Base-by-base conservation (phyloP, 495 filamentous ascomycete species). In the Stereocaulon alpinum region DNA sequence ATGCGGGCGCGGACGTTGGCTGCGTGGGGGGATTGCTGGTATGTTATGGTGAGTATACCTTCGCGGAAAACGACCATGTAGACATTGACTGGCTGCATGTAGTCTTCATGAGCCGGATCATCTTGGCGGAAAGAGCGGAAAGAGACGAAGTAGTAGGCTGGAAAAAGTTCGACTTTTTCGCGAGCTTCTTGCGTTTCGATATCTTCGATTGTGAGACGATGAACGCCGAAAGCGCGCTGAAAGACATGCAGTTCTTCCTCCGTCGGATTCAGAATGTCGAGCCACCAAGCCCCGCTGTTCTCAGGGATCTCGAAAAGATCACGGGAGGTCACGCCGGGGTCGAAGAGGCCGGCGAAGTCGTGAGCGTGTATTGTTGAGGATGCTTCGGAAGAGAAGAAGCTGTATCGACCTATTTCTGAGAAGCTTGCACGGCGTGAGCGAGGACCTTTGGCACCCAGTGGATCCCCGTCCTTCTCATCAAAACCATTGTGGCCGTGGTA, bases 1-100 rank as follows among this genome's bases (percentile, higher is more conserved):
- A 98, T 96, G 69, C 93, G 81, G 77, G 88, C 88, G 55, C 94
- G 84, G 47, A 97, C 93, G 65, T 91, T 89, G 20, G 83, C 77
- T 10, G 89, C 87, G 67, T 98, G 93, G 0, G 82, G 80, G 63
- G 89, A 94, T 40, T 84, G 83, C 20, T 82, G 79, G 69, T 94
- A 97, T 51, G 89, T 93, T 74, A 96, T 96, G 58, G 91, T 96
- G 40, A 97, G 72, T 4, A 95, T 87, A 9, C 93, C 94, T 72
- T 97, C 89, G 32, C 93, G 87, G 77, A 96, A 98, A 18, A 98
- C 93, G 14, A 97, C 84, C 65, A 95, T 91, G 65, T 97, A 98
- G 61, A 95, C 84, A 70, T 96, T 95, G 69, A 95, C 86, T 0
- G 94, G 92, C 56, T 95, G 88, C 68, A 93, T 81, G 58, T 83